Percentiles rank a stretch among this genome's conserved stretches.
Evolutionary conservation across 148 eudicot species (phyloP).

Genomic region (Vaccinium vitisidaea): DNA sequence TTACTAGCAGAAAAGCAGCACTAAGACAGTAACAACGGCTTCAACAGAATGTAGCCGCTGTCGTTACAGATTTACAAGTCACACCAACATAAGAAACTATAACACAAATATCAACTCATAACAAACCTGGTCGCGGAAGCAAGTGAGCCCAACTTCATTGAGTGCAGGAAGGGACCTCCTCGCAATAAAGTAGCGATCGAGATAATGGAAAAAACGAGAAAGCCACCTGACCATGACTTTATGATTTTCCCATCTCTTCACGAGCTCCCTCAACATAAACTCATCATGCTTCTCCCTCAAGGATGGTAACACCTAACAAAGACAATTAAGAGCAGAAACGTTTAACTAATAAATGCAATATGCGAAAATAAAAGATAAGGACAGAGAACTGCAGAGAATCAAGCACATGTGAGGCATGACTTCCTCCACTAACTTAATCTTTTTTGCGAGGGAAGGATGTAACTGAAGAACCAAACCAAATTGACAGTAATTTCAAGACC

Average conservation of each 20-base stretch:
- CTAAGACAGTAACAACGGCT: background rate
- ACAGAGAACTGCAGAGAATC: background rate
- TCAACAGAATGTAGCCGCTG: background rate
- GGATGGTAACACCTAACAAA: constrained; percentile 29
- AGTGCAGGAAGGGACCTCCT: constrained; percentile 31
- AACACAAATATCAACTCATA: background rate
- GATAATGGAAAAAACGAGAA: constrained; percentile 40
- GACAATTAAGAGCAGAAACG: background rate
- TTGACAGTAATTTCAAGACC: background rate
- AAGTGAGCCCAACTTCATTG: constrained; percentile 34
- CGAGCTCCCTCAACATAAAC: constrained; percentile 43
- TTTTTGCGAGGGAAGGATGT: background rate
- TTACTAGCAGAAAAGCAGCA: background rate
- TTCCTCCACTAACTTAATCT: background rate
- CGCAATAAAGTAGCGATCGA: constrained; percentile 42
- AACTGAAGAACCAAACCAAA: background rate
- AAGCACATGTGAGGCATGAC: background rate
- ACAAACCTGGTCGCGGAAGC: constrained; percentile 41
- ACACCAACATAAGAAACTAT: background rate
- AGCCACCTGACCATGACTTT: constrained; percentile 46
- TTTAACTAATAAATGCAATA: background rate
- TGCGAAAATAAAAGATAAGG: background rate
- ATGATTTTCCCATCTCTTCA: constrained; percentile 38
- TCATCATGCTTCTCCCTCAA: constrained; percentile 37
- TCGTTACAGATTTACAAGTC: background rate